phyloP scores from a whole-genome alignment of 495 filamentous ascomycete genomes.

The Aspergillus sparsus region DNA sequence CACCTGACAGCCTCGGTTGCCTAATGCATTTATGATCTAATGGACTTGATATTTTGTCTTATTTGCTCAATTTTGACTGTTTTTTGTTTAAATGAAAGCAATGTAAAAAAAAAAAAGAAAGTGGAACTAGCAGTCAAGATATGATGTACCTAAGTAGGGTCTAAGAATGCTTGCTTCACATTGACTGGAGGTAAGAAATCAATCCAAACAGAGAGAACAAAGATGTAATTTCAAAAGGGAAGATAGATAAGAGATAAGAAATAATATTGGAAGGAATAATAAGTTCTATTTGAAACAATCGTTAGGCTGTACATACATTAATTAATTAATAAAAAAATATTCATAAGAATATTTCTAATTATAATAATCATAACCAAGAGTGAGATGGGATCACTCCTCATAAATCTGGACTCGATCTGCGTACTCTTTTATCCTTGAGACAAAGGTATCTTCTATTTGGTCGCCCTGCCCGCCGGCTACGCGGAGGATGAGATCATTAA shows the following conservation, averaged over 20 bases:
- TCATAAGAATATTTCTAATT: background rate
- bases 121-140: background rate
- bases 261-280: no score
- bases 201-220: no score
- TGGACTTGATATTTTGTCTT: no score
- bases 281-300: no score
- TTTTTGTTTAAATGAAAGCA: background rate
- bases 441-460: constrained; percentile 71
- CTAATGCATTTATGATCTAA: no score
- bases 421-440: constrained; percentile 79
- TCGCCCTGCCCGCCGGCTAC: constrained; percentile 89
- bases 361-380: background rate
- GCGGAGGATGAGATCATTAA: constrained; percentile 87
- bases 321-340: background rate
- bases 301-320: background rate
- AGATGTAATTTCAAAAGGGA: no score
- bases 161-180: no score
- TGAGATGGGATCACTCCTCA: constrained; percentile 42
- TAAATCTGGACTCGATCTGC: constrained; percentile 78
- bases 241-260: no score
- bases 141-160: no score
- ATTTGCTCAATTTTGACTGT: no score
- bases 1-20: no score
- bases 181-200: no score
- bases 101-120: background rate